phyloP scores from a whole-genome alignment of 768 basidiomycete genomes.

The Leccinum barrowsii region DNA sequence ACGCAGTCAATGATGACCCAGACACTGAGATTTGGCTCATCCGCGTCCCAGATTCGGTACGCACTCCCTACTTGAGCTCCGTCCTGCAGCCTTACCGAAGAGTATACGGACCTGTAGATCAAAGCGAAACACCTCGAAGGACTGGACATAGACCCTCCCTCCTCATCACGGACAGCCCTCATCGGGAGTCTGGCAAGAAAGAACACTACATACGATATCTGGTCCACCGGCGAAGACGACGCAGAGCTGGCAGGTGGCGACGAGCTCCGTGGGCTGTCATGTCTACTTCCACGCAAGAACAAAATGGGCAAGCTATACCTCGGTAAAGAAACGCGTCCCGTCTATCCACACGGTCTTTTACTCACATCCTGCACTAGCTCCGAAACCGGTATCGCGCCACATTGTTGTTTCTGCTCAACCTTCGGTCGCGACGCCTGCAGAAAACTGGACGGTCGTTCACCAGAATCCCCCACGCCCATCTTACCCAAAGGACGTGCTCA shows the following conservation, averaged over 20 bases:
- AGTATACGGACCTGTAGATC: conserved; percentile 39
- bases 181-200: conserved; percentile 54
- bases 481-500: conserved; percentile 60
- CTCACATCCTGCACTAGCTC: conserved; percentile 41
- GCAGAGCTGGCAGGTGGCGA: conserved; percentile 47
- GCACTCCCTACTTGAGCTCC: conserved; percentile 23
- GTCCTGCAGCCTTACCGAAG: background rate
- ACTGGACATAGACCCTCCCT: conserved; percentile 44
- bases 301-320: conserved; percentile 57
- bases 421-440: conserved; percentile 22
- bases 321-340: conserved; percentile 36
- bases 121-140: conserved; percentile 62
- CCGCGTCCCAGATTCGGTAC: conserved; percentile 63
- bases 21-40: conserved; percentile 71
- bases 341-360: conserved; percentile 26
- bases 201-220: conserved; percentile 56
- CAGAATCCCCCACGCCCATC: conserved; percentile 54
- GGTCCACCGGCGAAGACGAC: conserved; percentile 51
- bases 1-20: conserved; percentile 48
- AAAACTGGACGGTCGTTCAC: conserved; percentile 20
- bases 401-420: conserved; percentile 56
- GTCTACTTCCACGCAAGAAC: conserved; percentile 60
- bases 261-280: conserved; percentile 57
- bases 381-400: conserved; percentile 55
- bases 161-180: conserved; percentile 37